These are phyloP conservation scores for Cladorrhinum samala DNA, from an alignment of 495 filamentous ascomycete genomes.

Conservation along the genomic window DNA sequence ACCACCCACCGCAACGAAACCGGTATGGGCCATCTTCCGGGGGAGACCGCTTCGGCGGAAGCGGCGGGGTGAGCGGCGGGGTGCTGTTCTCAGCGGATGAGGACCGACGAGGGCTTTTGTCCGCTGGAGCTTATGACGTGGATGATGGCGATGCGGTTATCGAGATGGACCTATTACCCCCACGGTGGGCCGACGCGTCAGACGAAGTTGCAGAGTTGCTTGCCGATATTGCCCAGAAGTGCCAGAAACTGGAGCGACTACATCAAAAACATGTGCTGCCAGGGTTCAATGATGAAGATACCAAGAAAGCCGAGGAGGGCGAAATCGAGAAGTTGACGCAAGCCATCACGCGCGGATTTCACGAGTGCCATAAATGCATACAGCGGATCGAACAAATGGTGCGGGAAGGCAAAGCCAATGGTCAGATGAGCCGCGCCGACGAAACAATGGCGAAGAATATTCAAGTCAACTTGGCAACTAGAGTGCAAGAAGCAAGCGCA, in stretches of 20 bases:
- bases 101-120: conserved; percentile 84
- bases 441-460: conserved; percentile 96
- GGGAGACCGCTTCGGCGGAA: conserved; percentile 66
- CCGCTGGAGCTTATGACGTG: conserved; percentile 66
- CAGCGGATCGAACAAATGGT: conserved; percentile 82
- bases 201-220: conserved; percentile 86
- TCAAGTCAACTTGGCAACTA: conserved; percentile 76
- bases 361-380: conserved; percentile 82
- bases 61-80: conserved; percentile 31
- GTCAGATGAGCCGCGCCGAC: conserved; percentile 68
- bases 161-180: conserved; percentile 95
- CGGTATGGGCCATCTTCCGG: conserved; percentile 52
- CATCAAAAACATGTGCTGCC: conserved; percentile 97
- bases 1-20: conserved; percentile 83
- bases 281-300: conserved; percentile 91
- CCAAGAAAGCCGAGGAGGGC: conserved; percentile 72
- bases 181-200: conserved; percentile 90
- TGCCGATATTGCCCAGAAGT: conserved; percentile 74
- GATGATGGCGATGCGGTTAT: conserved; percentile 90
- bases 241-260: conserved; percentile 76
- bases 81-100: conserved; percentile 41
- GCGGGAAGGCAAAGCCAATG: conserved; percentile 59
- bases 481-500: conserved; percentile 90
- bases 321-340: conserved; percentile 88
- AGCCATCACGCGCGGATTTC: conserved; percentile 81